These are phyloP conservation scores for Candida quercuum DNA, from an alignment of 805 yeast species.

Conservation along the genomic window DNA sequence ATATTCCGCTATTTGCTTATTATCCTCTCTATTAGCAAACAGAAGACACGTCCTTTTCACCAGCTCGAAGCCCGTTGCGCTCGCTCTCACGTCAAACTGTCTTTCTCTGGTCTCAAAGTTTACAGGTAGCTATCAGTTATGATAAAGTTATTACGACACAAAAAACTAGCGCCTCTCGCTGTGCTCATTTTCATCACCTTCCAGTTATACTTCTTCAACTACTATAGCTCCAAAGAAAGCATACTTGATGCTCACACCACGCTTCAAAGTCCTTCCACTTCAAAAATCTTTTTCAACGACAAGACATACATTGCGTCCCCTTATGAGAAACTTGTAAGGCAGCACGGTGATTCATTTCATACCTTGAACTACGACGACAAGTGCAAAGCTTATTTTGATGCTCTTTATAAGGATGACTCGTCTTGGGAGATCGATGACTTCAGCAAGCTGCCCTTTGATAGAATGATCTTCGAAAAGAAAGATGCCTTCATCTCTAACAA, in stretches of 20 bases:
- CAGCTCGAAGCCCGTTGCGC: too few relatives aligned
- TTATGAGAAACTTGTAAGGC: neutral
- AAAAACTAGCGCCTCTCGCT: too few relatives aligned
- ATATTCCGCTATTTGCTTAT: too few relatives aligned
- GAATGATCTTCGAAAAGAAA: conserved; percentile 17
- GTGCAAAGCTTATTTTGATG: conserved; percentile 26
- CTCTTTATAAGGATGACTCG: conserved; percentile 15
- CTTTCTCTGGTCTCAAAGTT: too few relatives aligned
- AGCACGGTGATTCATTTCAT: neutral
- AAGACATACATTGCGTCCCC: neutral
- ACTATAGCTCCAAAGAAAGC: neutral
- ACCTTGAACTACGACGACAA: conserved; percentile 3
- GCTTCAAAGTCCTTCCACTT: neutral
- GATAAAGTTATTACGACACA: too few relatives aligned
- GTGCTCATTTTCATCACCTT: neutral
- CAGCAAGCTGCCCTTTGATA: conserved; percentile 13
- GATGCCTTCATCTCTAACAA: conserved; percentile 11
- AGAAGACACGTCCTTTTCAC: too few relatives aligned
- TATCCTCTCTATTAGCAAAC: too few relatives aligned
- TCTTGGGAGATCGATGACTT: conserved; percentile 20
- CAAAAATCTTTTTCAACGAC: conserved; percentile 1
- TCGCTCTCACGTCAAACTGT: too few relatives aligned
- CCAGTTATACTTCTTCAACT: neutral
- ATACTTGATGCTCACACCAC: too few relatives aligned
- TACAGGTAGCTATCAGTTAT: too few relatives aligned